Evolutionary conservation across 2,329 filamentous ascomycete genomes (phyloP).

Genomic region (Westerdykella ornata): DNA sequence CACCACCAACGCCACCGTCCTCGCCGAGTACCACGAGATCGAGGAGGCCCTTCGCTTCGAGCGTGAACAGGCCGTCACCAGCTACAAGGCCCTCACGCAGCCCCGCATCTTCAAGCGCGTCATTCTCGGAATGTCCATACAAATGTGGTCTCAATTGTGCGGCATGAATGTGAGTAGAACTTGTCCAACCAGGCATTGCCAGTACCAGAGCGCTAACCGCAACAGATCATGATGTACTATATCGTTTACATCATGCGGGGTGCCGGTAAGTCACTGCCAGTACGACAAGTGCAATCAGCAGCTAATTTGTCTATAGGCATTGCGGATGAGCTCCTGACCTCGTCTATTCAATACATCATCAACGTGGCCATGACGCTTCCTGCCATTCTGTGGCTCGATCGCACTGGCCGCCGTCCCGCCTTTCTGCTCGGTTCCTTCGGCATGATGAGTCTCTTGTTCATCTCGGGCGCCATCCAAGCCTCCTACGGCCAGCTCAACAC

Average conservation of each 20-base stretch:
- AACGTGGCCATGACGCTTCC: conserved; percentile 56
- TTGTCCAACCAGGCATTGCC: conserved; percentile 1
- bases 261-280: too few species aligned
- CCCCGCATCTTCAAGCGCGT: conserved; percentile 52
- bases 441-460: conserved; percentile 56
- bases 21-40: conserved; percentile 58
- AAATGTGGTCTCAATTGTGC: conserved; percentile 55
- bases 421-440: conserved; percentile 51
- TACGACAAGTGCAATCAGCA: too few species aligned
- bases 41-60: conserved; percentile 51
- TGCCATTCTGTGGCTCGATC: conserved; percentile 55
- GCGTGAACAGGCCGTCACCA: conserved; percentile 46
- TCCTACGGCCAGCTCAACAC: conserved; percentile 46
- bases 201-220: neutral
- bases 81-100: conserved; percentile 46
- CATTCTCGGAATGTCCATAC: conserved; percentile 51
- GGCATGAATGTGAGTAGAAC: conserved; percentile 50
- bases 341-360: conserved; percentile 58
- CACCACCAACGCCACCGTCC: conserved; percentile 51
- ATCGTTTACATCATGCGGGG: conserved; percentile 57
- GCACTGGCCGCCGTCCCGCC: conserved; percentile 51
- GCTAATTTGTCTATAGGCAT: too few species aligned
- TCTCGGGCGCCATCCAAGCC: conserved; percentile 54
- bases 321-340: conserved; percentile 51
- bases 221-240: conserved; percentile 41